Evolutionary conservation across 2,329 filamentous ascomycete genomes (phyloP).

Genomic region (Stagonosporopsis cucurbitacearum): DNA sequence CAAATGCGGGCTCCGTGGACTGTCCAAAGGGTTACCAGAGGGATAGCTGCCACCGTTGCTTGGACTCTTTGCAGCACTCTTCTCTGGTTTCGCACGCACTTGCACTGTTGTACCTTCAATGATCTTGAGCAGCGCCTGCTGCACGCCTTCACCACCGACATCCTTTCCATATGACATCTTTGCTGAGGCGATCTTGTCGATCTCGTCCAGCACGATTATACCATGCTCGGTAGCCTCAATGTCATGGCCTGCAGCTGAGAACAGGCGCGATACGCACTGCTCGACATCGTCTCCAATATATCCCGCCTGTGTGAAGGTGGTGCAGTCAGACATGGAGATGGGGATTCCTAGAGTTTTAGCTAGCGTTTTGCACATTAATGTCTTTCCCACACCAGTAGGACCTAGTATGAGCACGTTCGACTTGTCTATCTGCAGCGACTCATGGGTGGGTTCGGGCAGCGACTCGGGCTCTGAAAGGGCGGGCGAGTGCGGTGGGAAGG

Average conservation of each 20-base stretch:
- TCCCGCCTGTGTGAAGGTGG: slow-evolving; percentile 92
- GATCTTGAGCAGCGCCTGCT: slow-evolving; percentile 93
- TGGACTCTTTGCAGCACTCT: slow-evolving; percentile 51
- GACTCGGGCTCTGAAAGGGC: slow-evolving; percentile 45
- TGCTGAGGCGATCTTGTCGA: slow-evolving; percentile 93
- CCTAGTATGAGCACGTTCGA: slow-evolving; percentile 91
- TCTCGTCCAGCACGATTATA: slow-evolving; percentile 94
- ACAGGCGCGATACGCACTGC: slow-evolving; percentile 85
- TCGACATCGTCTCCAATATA: slow-evolving; percentile 99
- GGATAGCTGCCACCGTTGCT: slow-evolving; percentile 23
- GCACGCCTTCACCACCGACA: slow-evolving; percentile 94
- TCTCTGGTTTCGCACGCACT: slow-evolving; percentile 83
- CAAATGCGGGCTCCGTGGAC: slow-evolving; percentile 20
- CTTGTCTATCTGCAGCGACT: slow-evolving; percentile 82
- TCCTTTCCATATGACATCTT: slow-evolving; percentile 90
- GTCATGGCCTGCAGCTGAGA: slow-evolving; percentile 91
- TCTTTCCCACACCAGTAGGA: slow-evolving; percentile 95
- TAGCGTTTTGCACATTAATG: slow-evolving; percentile 90
- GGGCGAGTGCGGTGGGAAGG: slow-evolving; percentile 24
- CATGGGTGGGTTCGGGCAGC: slow-evolving; percentile 58
- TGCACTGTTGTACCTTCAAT: slow-evolving; percentile 95
- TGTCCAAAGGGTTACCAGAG: slow-evolving; percentile 31
- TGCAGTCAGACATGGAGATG: slow-evolving; percentile 95
- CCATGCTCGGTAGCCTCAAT: slow-evolving; percentile 83
- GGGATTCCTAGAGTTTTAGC: slow-evolving; percentile 93